Base-by-base conservation (phyloP, 2,329 filamentous ascomycete species). In the Macroventuria anomochaeta region DNA sequence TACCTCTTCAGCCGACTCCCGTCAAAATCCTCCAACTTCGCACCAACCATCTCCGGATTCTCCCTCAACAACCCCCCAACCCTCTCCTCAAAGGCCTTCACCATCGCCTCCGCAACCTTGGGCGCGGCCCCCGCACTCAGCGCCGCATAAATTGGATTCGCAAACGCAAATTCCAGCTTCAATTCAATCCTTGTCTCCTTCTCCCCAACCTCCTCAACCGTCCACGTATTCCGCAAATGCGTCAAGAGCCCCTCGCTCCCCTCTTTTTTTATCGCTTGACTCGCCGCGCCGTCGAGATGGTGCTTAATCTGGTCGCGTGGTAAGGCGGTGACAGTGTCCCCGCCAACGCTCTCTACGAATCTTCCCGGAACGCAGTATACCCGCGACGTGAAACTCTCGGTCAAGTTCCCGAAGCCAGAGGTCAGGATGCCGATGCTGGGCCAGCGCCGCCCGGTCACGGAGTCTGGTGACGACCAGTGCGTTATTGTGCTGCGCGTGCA, bases 71-170 rank as follows among this genome's bases (percentile, higher is more conserved):
- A 71, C 65, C 83, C 79, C 69, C 79, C 80, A 5, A 95, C 92
- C 68, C 90, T 83, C 75, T 85, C 84, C 78, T 97, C 93, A 79
- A 99, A 99, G 1, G 95, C 93, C 73, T 90, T 87, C 61, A 97
- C 89, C 92, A 99, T 96, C 60, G 89, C 81, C 3, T 86, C 87
- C 1, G 91, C 93, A 59, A 97, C 86, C 76, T 90, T 91, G 26
- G 91, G 88, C 61, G 91, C 91, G 20, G 95, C 87, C 28, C 90
- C 88, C 31, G 86, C 83, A 72, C 93, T 95, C 70, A 97, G 80
- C 17, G 89, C 86, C 34, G 87, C 88, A 77, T 97, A 96, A 51
- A 96, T 73, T n/a, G 93, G 91, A 75, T 93, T 97, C 64, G 85
- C 82, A 72, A 99, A 97, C 73, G 88, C 85, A 73, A 93, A 97